Evolutionary conservation across 805 yeast species (phyloP).

Genomic region (Candida manassasensis): DNA sequence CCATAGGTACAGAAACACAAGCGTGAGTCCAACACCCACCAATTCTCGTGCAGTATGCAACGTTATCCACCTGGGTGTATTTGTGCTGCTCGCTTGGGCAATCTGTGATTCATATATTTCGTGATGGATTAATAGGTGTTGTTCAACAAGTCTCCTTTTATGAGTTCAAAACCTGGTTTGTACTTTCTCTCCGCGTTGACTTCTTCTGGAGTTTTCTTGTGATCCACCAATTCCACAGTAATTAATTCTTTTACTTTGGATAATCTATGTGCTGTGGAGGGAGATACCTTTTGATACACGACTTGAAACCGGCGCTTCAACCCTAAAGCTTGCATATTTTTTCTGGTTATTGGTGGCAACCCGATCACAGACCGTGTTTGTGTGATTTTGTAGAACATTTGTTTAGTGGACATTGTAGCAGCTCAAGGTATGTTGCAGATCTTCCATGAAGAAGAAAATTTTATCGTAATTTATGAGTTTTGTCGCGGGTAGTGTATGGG

Average conservation of each 20-base stretch:
- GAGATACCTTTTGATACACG: constrained; percentile 67
- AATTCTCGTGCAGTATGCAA: too few species aligned
- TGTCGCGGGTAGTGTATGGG: too few species aligned
- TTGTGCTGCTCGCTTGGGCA: too few species aligned
- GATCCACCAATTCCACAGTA: constrained; percentile 67
- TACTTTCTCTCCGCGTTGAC: constrained; percentile 53
- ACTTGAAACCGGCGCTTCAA: constrained; percentile 68
- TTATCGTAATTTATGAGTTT: too few species aligned
- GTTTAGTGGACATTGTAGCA: constrained; percentile 12
- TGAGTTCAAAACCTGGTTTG: constrained; percentile 53
- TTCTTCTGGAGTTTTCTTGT: constrained; percentile 45
- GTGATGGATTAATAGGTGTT: constrained; percentile 4
- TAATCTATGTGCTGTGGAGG: constrained; percentile 81
- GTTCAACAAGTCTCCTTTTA: constrained; percentile 4
- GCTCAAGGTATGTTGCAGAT: too few species aligned
- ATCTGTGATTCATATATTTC: too few species aligned
- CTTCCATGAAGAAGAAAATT: too few species aligned
- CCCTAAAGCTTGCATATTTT: constrained; percentile 69
- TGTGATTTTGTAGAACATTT: constrained; percentile 50
- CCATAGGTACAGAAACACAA: too few species aligned
- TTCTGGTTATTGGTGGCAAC: constrained; percentile 62
- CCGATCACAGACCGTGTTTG: constrained; percentile 84
- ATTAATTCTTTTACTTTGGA: constrained; percentile 82
- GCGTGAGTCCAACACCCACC: too few species aligned
- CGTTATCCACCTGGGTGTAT: too few species aligned